Conservation (phyloP, 2,329 filamentous ascomycete species). For the Pseudocercospora cruenta region DNA sequence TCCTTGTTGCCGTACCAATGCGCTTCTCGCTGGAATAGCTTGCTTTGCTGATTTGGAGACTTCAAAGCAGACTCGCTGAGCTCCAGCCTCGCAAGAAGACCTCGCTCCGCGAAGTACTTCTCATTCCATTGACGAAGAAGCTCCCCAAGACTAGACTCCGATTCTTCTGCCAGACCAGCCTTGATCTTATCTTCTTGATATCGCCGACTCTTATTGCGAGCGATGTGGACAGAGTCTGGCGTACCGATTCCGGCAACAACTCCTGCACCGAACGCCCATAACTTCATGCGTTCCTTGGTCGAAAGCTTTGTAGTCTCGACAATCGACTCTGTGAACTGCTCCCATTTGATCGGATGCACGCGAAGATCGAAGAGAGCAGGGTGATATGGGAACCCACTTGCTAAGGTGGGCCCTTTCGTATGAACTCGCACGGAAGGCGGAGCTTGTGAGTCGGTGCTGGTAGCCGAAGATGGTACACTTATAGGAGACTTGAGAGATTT, state of each 20-base stretch:
- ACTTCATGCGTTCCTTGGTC: conserved; percentile 26
- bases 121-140: conserved; percentile 32
- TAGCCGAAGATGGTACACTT: conserved; percentile 3
- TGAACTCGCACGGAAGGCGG: conserved; percentile 21
- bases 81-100: conserved; percentile 27
- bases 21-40: conserved; percentile 19
- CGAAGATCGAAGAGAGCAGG: conserved; percentile 30
- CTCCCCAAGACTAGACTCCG: conserved; percentile 25
- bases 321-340: conserved; percentile 29
- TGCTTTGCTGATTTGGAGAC: conserved; percentile 20
- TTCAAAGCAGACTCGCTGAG: conserved; percentile 29
- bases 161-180: conserved; percentile 23
- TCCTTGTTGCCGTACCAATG: conserved; percentile 23
- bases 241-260: conserved; percentile 17
- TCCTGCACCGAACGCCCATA: conserved; percentile 24
- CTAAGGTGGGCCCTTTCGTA: conserved; percentile 29
- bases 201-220: conserved; percentile 23
- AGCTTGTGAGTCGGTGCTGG: conserved; percentile 4
- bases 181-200: conserved; percentile 31
- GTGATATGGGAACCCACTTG: conserved; percentile 32
- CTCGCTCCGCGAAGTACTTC: conserved; percentile 29
- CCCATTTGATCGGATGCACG: conserved; percentile 31
- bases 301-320: conserved; percentile 25
- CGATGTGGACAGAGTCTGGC: conserved; percentile 14
- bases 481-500: not conserved